phyloP scores from a whole-genome alignment of 106 monocot species.

The Phalaenopsis equestris region DNA sequence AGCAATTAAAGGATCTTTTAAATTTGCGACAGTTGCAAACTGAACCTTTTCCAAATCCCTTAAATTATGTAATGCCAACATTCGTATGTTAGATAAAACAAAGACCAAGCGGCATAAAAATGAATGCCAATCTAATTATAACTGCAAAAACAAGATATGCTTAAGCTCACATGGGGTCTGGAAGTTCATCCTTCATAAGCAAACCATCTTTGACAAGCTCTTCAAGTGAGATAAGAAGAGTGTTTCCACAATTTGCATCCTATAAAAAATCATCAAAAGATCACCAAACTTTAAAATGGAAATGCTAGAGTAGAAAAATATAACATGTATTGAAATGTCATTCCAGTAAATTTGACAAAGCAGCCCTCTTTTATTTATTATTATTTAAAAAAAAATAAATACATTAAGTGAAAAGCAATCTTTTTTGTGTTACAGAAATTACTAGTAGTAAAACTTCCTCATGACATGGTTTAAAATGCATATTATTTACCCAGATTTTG shows the following conservation, averaged over 20 bases:
- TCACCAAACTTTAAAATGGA: not conserved
- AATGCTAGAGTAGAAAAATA: not conserved
- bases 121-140: conserved; percentile 1
- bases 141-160: conserved; percentile 1
- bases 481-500: not conserved
- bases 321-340: not conserved
- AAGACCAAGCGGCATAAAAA: not conserved
- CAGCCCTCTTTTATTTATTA: not conserved
- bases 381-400: not conserved
- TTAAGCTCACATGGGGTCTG: conserved; percentile 63
- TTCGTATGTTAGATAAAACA: not conserved
- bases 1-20: conserved; percentile 88
- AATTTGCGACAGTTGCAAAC: conserved; percentile 50
- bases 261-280: conserved; percentile 21
- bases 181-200: conserved; percentile 68
- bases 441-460: not conserved
- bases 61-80: conserved; percentile 8
- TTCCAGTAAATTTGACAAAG: not conserved
- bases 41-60: conserved; percentile 66
- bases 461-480: not conserved
- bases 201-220: conserved; percentile 94
- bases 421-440: not conserved
- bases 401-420: not conserved
- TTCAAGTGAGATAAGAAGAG: conserved; percentile 85
- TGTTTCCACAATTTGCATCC: conserved; percentile 99